Conservation (phyloP, 2,329 filamentous ascomycete genomes). For the Neonectria coccinea region DNA sequence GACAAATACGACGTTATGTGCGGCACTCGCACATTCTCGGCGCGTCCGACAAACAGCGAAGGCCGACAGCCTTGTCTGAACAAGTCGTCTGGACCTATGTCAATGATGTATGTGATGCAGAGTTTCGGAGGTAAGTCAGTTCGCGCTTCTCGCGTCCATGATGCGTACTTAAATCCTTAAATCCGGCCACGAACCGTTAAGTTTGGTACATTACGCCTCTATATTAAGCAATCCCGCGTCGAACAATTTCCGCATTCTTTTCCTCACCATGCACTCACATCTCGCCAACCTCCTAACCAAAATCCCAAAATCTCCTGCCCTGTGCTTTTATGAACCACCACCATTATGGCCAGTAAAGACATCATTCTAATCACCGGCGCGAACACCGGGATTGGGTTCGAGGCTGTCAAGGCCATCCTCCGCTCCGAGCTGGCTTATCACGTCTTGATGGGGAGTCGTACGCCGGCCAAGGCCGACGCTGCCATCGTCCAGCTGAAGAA, state of each 20-base stretch:
- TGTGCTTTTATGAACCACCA: neutral
- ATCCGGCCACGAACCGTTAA: neutral
- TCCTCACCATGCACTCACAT: neutral
- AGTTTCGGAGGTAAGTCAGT: no score
- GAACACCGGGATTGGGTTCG: constrained; percentile 71
- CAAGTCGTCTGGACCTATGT: no score
- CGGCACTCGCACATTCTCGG: no score
- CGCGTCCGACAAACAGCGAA: no score
- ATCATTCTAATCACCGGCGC: constrained; percentile 71
- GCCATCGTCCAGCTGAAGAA: constrained; percentile 57
- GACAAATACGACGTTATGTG: no score
- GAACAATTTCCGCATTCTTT: neutral
- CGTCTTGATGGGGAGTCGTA: constrained; percentile 67
- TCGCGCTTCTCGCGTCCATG: neutral
- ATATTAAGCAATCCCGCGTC: neutral
- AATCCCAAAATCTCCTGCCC: neutral
- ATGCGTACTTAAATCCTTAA: neutral
- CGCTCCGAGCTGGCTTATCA: constrained; percentile 62
- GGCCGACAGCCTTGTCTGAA: no score
- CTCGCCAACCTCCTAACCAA: neutral
- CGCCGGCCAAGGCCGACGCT: constrained; percentile 60
- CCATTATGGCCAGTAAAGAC: constrained; percentile 42
- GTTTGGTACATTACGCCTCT: neutral
- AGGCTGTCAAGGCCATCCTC: constrained; percentile 66
- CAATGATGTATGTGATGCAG: no score